Percentiles rank a stretch among this genome's conserved stretches.
Conservation (phyloP, 768 basidiomycete species). For the Dacryopinax primogenitus region DNA sequence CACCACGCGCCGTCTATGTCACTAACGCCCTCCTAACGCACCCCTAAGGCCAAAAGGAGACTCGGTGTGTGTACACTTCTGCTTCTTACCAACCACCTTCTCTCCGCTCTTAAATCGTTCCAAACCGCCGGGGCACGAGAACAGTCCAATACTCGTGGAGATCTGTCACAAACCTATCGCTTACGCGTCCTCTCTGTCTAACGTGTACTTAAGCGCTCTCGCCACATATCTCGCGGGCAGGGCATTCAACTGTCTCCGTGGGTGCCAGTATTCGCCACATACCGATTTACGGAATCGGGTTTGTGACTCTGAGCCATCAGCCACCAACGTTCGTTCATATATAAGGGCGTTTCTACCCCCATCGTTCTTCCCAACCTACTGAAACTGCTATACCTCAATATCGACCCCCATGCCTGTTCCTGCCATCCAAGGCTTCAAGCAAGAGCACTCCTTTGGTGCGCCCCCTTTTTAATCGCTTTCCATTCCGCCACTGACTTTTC, state of each 20-base stretch:
- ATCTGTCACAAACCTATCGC: not conserved
- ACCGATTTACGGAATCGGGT: not conserved
- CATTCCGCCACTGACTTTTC: not conserved
- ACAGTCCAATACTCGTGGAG: too few species aligned
- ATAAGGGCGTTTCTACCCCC: not conserved
- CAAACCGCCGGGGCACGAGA: not conserved
- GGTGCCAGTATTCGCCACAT: not conserved
- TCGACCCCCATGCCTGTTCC: not conserved
- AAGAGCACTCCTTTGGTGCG: constrained; percentile 4
- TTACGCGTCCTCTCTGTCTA: not conserved
- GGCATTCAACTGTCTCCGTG: constrained; percentile 2
- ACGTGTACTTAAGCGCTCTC: not conserved
- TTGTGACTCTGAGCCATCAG: not conserved
- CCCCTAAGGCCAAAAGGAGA: not conserved
- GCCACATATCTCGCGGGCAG: not conserved
- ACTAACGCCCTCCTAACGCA: not conserved
- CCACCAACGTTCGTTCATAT: not conserved
- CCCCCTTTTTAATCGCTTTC: not conserved
- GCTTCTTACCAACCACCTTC: not conserved
- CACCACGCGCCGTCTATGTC: not conserved
- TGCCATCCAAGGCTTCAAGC: not conserved
- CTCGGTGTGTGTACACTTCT: too few species aligned
- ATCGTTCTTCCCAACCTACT: not conserved
- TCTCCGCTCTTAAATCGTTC: not conserved
- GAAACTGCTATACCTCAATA: not conserved